phyloP scores from a whole-genome alignment of 495 filamentous ascomycete species.

The Tuber calosporum region DNA sequence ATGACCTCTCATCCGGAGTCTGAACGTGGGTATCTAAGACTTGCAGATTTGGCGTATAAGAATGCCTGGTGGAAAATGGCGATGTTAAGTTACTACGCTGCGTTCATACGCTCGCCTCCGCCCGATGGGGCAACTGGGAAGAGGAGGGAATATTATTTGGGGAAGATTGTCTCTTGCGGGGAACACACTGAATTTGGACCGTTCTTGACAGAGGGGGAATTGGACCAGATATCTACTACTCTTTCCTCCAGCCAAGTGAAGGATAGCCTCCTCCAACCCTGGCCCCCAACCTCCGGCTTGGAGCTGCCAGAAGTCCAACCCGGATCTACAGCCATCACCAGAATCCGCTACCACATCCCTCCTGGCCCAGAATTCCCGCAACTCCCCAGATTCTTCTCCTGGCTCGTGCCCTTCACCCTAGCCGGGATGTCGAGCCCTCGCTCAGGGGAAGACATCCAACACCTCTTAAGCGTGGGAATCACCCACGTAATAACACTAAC shows the following conservation, averaged over 20 bases:
- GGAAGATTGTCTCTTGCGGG: slow-evolving; percentile 7
- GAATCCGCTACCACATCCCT: slow-evolving; percentile 12
- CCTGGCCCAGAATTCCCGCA: neutral
- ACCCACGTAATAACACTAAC: slow-evolving; percentile 30
- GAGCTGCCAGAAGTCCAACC: neutral
- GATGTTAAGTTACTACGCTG: slow-evolving; percentile 11
- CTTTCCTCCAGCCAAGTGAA: neutral
- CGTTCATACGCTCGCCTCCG: neutral
- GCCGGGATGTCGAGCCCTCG: slow-evolving; percentile 27
- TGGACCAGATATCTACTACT: neutral
- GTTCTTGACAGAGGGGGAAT: slow-evolving; percentile 5
- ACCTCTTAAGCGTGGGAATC: slow-evolving; percentile 13
- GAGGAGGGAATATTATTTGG: slow-evolving; percentile 9
- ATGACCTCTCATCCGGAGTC: slow-evolving; percentile 3
- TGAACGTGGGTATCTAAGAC: slow-evolving; percentile 18
- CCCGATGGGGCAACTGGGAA: slow-evolving; percentile 5
- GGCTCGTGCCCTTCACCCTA: slow-evolving; percentile 17
- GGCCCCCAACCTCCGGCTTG: neutral
- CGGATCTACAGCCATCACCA: neutral
- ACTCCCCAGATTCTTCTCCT: slow-evolving; percentile 34
- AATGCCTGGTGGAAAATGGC: slow-evolving; percentile 11
- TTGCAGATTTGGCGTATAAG: slow-evolving; percentile 9
- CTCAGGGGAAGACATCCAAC: slow-evolving; percentile 5
- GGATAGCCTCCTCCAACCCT: slow-evolving; percentile 1
- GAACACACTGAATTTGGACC: slow-evolving; percentile 19